Conservation (phyloP, 2,329 filamentous ascomycete genomes). For the Fusarium praegraminearum region DNA sequence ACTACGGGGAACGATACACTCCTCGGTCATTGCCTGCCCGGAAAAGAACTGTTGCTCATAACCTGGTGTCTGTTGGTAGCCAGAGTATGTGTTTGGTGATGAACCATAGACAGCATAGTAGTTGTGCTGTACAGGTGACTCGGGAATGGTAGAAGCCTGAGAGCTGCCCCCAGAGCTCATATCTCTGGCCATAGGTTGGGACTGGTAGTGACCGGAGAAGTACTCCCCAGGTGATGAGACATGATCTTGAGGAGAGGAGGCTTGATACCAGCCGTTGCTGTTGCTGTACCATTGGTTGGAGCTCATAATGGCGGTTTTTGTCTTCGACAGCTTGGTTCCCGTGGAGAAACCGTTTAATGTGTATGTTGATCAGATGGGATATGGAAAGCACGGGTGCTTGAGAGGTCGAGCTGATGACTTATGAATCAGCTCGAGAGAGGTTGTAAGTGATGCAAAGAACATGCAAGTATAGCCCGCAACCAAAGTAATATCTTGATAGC, state of each 20-base stretch:
- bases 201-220: slow-evolving; percentile 38
- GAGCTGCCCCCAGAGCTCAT: slow-evolving; percentile 50
- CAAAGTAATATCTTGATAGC: slow-evolving; percentile 37
- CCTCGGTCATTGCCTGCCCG: slow-evolving; percentile 3
- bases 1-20: slow-evolving; percentile 14
- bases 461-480: slow-evolving; percentile 32
- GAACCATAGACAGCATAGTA: slow-evolving; percentile 38
- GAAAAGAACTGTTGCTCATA: slow-evolving; percentile 29
- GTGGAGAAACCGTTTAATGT: slow-evolving; percentile 3
- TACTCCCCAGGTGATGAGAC: slow-evolving; percentile 36
- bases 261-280: slow-evolving; percentile 22
- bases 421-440: slow-evolving; percentile 10
- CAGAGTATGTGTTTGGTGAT: slow-evolving; percentile 18
- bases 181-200: slow-evolving; percentile 47
- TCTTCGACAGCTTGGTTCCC: not conserved
- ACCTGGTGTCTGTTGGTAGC: slow-evolving; percentile 23
- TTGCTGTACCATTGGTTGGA: slow-evolving; percentile 29
- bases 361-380: slow-evolving; percentile 11
- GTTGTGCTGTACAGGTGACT: slow-evolving; percentile 43
- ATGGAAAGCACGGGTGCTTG: slow-evolving; percentile 22
- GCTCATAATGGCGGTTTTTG: slow-evolving; percentile 27
- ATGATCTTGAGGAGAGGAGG: slow-evolving; percentile 39
- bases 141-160: slow-evolving; percentile 43
- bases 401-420: slow-evolving; percentile 28
- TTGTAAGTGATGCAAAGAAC: slow-evolving; percentile 3